These are phyloP conservation scores for Sphaerosporella brunnea DNA, from an alignment of 495 filamentous ascomycete genomes.

Conservation along the genomic window DNA sequence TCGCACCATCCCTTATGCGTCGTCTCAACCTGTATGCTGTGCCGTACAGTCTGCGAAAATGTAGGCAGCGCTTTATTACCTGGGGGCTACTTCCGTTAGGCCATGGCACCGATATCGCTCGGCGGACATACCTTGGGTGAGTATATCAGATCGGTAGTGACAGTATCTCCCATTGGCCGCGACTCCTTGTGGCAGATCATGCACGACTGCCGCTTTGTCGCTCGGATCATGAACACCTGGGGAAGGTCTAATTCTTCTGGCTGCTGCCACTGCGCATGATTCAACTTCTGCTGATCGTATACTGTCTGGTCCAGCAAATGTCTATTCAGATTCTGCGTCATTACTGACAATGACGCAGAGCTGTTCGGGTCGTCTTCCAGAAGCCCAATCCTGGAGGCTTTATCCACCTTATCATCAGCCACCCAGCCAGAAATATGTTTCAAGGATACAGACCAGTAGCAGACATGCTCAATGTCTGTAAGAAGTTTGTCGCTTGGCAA, in stretches of 20 bases:
- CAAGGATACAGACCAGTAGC: slow-evolving; percentile 37
- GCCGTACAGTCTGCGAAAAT: slow-evolving; percentile 32
- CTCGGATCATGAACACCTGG: slow-evolving; percentile 14
- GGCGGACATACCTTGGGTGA: slow-evolving; percentile 32
- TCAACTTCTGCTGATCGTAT: slow-evolving; percentile 38
- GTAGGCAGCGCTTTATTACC: slow-evolving; percentile 18
- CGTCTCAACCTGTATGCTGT: slow-evolving; percentile 69
- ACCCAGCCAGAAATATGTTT: neutral
- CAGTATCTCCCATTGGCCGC: slow-evolving; percentile 28
- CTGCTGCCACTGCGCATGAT: neutral
- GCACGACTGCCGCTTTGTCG: slow-evolving; percentile 37
- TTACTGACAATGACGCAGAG: slow-evolving; percentile 43
- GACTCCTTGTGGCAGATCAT: slow-evolving; percentile 61
- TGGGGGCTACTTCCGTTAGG: slow-evolving; percentile 8
- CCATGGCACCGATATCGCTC: too few relatives aligned
- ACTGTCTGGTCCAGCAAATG: slow-evolving; percentile 59
- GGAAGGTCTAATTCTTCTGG: neutral
- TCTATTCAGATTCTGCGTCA: slow-evolving; percentile 60
- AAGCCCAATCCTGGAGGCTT: slow-evolving; percentile 50
- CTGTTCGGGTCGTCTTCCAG: slow-evolving; percentile 63
- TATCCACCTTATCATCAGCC: slow-evolving; percentile 5
- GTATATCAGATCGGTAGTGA: slow-evolving; percentile 73
- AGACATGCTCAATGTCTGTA: slow-evolving; percentile 68
- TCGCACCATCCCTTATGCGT: slow-evolving; percentile 64
- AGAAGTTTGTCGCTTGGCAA: slow-evolving; percentile 92